These are phyloP conservation scores for Mastigamoeba balamuthi DNA, from an alignment of 78 protist species.

Conservation along the genomic window DNA sequence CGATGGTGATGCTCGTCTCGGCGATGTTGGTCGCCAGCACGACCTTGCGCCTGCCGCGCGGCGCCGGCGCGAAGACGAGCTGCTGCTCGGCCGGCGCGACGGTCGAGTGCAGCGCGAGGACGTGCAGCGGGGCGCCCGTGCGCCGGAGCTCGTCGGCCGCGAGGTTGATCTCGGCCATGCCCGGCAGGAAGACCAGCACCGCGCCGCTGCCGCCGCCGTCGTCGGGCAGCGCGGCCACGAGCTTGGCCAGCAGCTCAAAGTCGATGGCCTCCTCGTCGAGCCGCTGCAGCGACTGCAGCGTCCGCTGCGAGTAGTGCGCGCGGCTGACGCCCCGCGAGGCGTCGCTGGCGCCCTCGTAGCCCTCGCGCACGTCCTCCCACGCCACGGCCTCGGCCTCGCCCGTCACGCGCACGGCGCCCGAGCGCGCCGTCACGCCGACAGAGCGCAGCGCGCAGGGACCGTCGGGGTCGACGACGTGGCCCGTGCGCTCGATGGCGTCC, in stretches of 20 bases:
- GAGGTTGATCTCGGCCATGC: slow-evolving; percentile 32
- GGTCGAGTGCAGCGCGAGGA: neutral
- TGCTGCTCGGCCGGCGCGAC: neutral
- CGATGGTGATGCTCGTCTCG: slow-evolving; percentile 90
- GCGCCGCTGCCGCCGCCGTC: neutral
- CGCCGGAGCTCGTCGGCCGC: neutral
- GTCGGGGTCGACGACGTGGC: neutral
- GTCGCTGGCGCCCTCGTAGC: neutral
- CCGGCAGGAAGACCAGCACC: slow-evolving; percentile 56
- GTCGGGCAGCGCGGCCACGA: neutral
- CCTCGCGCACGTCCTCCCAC: neutral
- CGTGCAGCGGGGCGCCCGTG: neutral
- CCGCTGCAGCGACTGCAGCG: neutral
- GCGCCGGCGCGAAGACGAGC: slow-evolving; percentile 21
- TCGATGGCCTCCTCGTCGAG: neutral
- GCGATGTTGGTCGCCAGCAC: slow-evolving; percentile 69
- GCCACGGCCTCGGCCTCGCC: neutral
- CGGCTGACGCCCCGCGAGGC: neutral
- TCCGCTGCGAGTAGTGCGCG: neutral
- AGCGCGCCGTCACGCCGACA: neutral
- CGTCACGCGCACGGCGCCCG: neutral
- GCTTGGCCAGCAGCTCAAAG: neutral
- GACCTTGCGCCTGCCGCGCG: slow-evolving; percentile 34
- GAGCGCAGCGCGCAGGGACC: neutral
- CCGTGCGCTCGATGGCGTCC: neutral